These are phyloP conservation scores for Sphaerulina vaccinii DNA, from an alignment of 2,329 filamentous ascomycete genomes.

Conservation along the genomic window DNA sequence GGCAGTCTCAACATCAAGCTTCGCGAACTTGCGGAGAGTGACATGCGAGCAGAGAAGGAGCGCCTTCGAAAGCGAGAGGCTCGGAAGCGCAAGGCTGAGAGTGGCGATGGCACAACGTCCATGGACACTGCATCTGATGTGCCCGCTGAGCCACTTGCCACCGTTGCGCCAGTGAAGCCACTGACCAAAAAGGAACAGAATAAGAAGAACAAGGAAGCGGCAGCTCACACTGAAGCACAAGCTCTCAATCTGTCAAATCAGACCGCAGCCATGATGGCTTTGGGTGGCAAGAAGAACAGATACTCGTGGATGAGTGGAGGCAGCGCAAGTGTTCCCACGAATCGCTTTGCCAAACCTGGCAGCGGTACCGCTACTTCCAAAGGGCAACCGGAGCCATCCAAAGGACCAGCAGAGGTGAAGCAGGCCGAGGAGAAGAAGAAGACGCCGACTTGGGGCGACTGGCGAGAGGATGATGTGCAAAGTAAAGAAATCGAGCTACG, in stretches of 20 bases:
- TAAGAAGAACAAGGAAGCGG: constrained; percentile 69
- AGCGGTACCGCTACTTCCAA: constrained; percentile 33
- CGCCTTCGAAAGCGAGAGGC: constrained; percentile 49
- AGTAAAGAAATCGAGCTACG: constrained; percentile 79
- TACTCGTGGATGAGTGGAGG: constrained; percentile 73
- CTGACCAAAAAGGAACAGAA: constrained; percentile 85
- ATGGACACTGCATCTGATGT: constrained; percentile 32
- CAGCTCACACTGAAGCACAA: constrained; percentile 38
- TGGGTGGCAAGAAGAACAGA: constrained; percentile 64
- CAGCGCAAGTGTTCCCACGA: constrained; percentile 56
- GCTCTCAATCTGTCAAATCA: constrained; percentile 75
- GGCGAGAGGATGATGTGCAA: constrained; percentile 70
- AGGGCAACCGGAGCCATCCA: constrained; percentile 15
- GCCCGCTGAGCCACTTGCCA: constrained; percentile 32
- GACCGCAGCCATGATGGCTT: constrained; percentile 72
- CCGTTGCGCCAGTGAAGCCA: constrained; percentile 56
- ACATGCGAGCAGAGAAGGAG: constrained; percentile 71
- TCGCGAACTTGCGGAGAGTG: constrained; percentile 62
- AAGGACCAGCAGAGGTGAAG: constrained; percentile 16
- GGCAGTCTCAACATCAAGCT: constrained; percentile 52
- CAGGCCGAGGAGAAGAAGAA: constrained; percentile 24
- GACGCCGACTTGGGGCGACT: constrained; percentile 38
- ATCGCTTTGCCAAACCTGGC: constrained; percentile 36
- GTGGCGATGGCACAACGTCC: constrained; percentile 22
- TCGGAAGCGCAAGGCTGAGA: constrained; percentile 35